Conservation (phyloP, 2,329 filamentous ascomycete species). For the Penicillium sp. region DNA sequence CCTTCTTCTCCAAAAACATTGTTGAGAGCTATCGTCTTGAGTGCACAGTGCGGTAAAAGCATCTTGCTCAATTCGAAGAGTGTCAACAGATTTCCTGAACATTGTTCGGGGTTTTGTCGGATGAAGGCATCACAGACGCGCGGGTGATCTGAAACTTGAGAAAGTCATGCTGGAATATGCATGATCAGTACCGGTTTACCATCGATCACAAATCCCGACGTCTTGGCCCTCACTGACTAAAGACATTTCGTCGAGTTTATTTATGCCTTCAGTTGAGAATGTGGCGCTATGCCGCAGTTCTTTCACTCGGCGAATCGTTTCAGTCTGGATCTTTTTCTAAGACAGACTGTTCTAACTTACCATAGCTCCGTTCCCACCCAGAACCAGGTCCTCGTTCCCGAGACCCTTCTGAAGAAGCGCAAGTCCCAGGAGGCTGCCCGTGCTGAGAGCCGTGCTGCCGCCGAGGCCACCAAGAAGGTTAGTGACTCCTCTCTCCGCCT, state of each 20-base stretch:
- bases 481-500: constrained; percentile 45
- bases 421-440: constrained; percentile 99
- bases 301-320: constrained; percentile 74
- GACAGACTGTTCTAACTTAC: constrained; percentile 76
- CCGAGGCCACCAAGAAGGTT: constrained; percentile 89
- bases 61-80: constrained; percentile 32
- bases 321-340: constrained; percentile 57
- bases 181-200: constrained; percentile 24
- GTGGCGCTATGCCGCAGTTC: constrained; percentile 89
- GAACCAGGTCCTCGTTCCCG: constrained; percentile 94
- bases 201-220: constrained; percentile 12
- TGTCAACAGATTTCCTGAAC: constrained; percentile 58
- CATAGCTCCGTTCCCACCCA: constrained; percentile 85
- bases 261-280: constrained; percentile 74
- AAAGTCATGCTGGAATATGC: constrained; percentile 33
- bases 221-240: constrained; percentile 71
- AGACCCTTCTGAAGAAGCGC: constrained; percentile 99
- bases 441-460: constrained; percentile 77
- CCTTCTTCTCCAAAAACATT: constrained; percentile 78
- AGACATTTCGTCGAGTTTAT: constrained; percentile 76
- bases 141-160: constrained; percentile 26
- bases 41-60: constrained; percentile 15
- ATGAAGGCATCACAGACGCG: constrained; percentile 57
- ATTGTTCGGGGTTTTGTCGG: constrained; percentile 70
- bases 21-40: constrained; percentile 53